Base-by-base conservation (phyloP, 2,329 filamentous ascomycete genomes). In the Fusarium sambucinum region DNA sequence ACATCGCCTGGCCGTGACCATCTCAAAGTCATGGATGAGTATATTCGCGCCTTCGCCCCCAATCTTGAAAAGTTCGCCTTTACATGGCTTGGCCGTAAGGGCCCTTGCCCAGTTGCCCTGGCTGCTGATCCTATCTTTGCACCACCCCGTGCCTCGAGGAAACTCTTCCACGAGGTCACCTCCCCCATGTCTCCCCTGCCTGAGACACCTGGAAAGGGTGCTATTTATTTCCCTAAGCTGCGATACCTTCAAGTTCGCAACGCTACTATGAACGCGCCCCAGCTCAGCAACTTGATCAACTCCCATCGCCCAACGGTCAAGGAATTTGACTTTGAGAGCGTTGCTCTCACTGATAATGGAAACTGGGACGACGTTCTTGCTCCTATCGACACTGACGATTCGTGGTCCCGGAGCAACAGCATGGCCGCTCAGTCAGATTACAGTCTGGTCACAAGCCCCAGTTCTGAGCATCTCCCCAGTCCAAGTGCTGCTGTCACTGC, bases 351-450 rank as follows among this genome's bases (percentile, higher is more conserved):
- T 51, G 85, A 87, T 63, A 83, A 83, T 33, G 93, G 91, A 29
- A 90, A 84, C 59, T 97, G 93, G 93, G 91, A 96, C 60, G 90
- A 94, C 30, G 93, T 92, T 0, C 85, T 97, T n/a, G 87, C 89
- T 38, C 91, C 92, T 3, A 81, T 96, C 58, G 77, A 82, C 66
- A 79, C 73, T 66, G 81, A 76, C 73, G 82, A 77, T 66, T 80
- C 70, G n/a, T 80, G 79, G 79, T 77, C 76, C 27, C 64, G 72
- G 23, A 73, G 74, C 45, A 77, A 73, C 62, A 77, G 73, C 47
- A 37, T 73, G 37, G 45, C 68, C 35, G 66, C 72, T 3, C 64
- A 74, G n/a, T 76, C 75, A 14, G 72, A 77, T 56, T 74, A 75
- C 54, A 77, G 78, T 63, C 68, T 78, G 17, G 76, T 80, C 27